Percentiles rank a stretch among this genome's conserved stretches.
phyloP scores from a whole-genome alignment of 495 filamentous ascomycete genomes.

The Hypoxylon fuscum region DNA sequence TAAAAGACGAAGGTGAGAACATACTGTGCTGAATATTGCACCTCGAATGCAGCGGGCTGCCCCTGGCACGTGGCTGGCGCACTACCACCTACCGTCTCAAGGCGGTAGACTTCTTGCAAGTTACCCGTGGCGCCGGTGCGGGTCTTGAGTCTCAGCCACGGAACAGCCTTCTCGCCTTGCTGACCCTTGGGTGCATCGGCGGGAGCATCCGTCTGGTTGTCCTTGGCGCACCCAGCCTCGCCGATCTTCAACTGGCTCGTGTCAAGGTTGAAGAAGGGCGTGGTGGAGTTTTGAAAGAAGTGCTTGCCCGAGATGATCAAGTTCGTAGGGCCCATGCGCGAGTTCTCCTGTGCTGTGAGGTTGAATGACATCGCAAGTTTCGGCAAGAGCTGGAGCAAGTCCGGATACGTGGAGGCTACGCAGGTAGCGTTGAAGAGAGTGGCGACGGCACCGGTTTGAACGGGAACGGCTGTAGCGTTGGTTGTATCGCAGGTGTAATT shows the following conservation, averaged over 20 bases:
- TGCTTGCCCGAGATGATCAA: constrained; percentile 77
- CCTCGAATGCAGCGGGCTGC: constrained; percentile 66
- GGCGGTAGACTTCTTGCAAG: constrained; percentile 81
- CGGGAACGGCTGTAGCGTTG: constrained; percentile 66
- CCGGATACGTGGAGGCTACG: constrained; percentile 70
- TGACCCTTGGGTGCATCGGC: constrained; percentile 61
- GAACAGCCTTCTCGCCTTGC: constrained; percentile 66
- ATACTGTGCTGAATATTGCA: constrained; percentile 87
- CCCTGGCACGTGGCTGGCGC: constrained; percentile 78
- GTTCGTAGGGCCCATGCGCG: constrained; percentile 60
- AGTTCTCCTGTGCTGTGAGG: constrained; percentile 47
- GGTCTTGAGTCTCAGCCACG: constrained; percentile 72
- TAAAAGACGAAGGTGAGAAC: constrained; percentile 38
- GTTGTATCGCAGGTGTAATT: constrained; percentile 86
- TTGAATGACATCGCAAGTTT: constrained; percentile 65
- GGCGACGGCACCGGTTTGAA: constrained; percentile 77
- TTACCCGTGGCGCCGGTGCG: constrained; percentile 63
- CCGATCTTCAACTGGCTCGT: constrained; percentile 61
- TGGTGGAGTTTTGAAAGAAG: constrained; percentile 72
- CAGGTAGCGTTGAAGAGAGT: constrained; percentile 90
- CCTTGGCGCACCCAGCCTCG: constrained; percentile 69
- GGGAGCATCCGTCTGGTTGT: constrained; percentile 65
- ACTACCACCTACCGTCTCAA: constrained; percentile 85
- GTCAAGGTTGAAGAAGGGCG: constrained; percentile 82
- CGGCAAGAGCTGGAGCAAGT: constrained; percentile 66